These are phyloP conservation scores for Stachybotrys chartarum DNA, from an alignment of 2,329 filamentous ascomycete species.

Conservation along the genomic window DNA sequence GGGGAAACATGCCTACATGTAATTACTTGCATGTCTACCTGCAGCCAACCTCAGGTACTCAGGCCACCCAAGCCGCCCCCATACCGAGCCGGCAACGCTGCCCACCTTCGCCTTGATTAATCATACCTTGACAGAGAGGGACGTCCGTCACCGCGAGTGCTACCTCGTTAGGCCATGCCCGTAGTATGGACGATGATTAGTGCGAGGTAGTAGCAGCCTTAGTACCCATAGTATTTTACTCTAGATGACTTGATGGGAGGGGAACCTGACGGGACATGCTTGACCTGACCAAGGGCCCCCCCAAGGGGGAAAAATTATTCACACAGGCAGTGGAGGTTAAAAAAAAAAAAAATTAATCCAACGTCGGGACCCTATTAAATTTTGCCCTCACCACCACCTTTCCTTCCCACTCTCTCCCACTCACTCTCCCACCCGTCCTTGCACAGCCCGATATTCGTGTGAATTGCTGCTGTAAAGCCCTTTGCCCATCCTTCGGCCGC, in stretches of 20 bases:
- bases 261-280: background rate
- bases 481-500: background rate
- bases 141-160: too few species aligned
- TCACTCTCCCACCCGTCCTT: background rate
- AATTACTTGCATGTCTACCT: too few species aligned
- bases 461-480: background rate
- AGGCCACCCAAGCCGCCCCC: too few species aligned
- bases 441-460: background rate
- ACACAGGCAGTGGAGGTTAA: background rate
- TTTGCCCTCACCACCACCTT: background rate
- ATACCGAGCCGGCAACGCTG: too few species aligned
- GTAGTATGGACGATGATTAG: background rate
- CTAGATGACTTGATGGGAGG: background rate
- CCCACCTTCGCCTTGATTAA: too few species aligned
- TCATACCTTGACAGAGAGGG: too few species aligned
- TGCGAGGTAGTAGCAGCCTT: background rate
- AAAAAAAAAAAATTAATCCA: background rate
- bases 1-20: too few species aligned
- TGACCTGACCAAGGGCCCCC: background rate
- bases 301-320: background rate
- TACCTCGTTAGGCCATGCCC: too few species aligned
- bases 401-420: background rate
- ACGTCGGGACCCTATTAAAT: background rate
- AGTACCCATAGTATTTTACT: background rate
- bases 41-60: too few species aligned